Evolutionary conservation across 225 moss, liverwort and hornwort genomes (phyloP), one percentile per base, ranked within the genome.

Genomic region (Physcomitrellopsis africana): DNA sequence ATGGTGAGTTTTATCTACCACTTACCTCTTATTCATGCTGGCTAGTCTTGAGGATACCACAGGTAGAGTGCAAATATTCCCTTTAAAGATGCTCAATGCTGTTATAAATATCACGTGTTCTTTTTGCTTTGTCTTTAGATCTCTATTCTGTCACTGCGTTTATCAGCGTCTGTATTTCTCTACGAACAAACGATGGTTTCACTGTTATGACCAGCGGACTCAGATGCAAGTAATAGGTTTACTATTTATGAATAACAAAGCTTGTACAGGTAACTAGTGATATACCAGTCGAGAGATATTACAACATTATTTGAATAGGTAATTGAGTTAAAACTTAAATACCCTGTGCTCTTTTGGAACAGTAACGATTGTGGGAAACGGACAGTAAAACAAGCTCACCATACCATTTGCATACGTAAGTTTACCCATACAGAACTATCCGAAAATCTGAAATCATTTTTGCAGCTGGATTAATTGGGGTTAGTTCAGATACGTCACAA

Each of bases 351-450:
- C 64, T 60, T 63, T 45, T 48, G 22, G 72, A 20, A 76, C 81
- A 90, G 87, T 81, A 86, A 90, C 49, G 82, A 90, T 76, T 90
- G 90, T 67, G 90, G 90, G 58, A 90, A 87, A 74, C 81, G 90
- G 71, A 78, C 87, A 77, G 90, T 90, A 24, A 78, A 82, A 59
- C 90, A 90, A 76, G 85, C 87, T 61, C 84, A 87, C 75, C 90
- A 90, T 77, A 87, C 87, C 43, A 82, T 90, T 55, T 90, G 87
- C 74, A 79, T 70, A 77, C 83, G 90, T 90, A 67, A 42, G 45
- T 26, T 1, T 59, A 7, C 32, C 32, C 32, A 0, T 7, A 7
- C 32, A 2, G 7, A 37, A 37, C 32, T 37, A 2, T 37, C 7
- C 32, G 32, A 37, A 37, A 2, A 37, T 2, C 32, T 47, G 48